Percentiles rank a stretch among this genome's conserved stretches.
phyloP scores from a whole-genome alignment of 225 moss, liverwort and hornwort genomes.

The Marchantia polymorpha region DNA sequence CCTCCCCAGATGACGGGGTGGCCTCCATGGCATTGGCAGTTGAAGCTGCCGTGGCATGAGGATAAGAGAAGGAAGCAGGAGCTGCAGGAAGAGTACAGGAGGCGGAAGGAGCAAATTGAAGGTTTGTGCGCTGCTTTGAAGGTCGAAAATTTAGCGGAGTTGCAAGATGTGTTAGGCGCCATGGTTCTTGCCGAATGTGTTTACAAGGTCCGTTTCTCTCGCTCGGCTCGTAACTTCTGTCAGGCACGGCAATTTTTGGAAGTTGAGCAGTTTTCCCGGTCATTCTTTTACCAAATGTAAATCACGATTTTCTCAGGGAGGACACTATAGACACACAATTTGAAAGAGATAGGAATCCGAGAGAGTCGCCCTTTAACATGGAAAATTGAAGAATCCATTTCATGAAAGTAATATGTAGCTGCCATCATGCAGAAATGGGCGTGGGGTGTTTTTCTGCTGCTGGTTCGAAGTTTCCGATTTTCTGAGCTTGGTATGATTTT shows the following conservation, averaged over 20 bases:
- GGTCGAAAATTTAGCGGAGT: conserved; percentile 67
- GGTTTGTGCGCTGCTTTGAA: conserved; percentile 77
- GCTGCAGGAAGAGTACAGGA: conserved; percentile 62
- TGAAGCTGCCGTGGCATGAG: conserved; percentile 94
- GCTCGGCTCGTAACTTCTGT: background rate
- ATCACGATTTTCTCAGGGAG: background rate
- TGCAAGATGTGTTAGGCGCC: conserved; percentile 93
- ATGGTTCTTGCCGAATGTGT: conserved; percentile 94
- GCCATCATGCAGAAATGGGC: background rate
- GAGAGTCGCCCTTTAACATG: background rate
- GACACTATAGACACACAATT: too few relatives aligned
- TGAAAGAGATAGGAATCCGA: too few relatives aligned
- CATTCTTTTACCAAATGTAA: background rate
- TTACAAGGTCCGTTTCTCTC: conserved; percentile 55
- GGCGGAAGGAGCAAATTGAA: conserved; percentile 73
- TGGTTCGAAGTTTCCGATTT: too few relatives aligned
- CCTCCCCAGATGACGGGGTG: conserved; percentile 38
- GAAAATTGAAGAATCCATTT: background rate
- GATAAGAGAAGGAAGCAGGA: conserved; percentile 52
- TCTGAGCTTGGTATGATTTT: too few relatives aligned
- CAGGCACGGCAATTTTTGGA: background rate
- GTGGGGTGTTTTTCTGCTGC: background rate
- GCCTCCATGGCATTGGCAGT: conserved; percentile 90
- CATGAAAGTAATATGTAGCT: background rate
- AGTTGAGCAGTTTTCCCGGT: background rate